These are phyloP conservation scores for Euphrasia arctica DNA, from an alignment of 305 asterid species.

Conservation along the genomic window DNA sequence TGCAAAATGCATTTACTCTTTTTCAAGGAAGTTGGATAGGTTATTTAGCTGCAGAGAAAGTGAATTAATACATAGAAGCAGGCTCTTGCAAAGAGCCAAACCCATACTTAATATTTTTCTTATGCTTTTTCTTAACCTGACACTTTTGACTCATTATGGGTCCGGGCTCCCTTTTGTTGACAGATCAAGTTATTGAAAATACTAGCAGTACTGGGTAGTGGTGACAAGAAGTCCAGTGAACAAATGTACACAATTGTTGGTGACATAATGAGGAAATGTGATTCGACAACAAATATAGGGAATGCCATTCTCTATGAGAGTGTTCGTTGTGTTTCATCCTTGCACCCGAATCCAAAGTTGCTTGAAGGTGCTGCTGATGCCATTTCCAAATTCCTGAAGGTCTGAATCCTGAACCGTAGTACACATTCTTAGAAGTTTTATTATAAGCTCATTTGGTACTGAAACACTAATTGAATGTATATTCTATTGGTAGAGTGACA, in stretches of 20 bases:
- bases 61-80: constrained; percentile 23
- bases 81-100: constrained; percentile 23
- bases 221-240: constrained; percentile 91
- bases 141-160: constrained; percentile 7
- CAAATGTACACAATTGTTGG: constrained; percentile 92
- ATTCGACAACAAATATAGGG: constrained; percentile 84
- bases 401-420: constrained; percentile 35
- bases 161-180: constrained; percentile 22
- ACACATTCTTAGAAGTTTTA: not conserved
- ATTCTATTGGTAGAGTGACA: constrained; percentile 73
- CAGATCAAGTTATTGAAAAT: constrained; percentile 95
- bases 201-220: constrained; percentile 74
- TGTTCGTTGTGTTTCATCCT: constrained; percentile 88
- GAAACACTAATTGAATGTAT: constrained; percentile 26
- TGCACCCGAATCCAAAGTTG: constrained; percentile 90
- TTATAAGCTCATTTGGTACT: constrained; percentile 18
- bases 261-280: constrained; percentile 82
- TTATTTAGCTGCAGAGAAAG: constrained; percentile 19
- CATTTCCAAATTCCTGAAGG: constrained; percentile 89
- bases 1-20: constrained; percentile 2
- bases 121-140: not conserved
- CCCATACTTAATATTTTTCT: constrained; percentile 9
- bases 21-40: constrained; percentile 15
- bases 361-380: constrained; percentile 96
- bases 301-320: constrained; percentile 94